A percentile compares a stretch with the other conserved stretches of the same genome.
These are phyloP conservation scores for Saccharomyces pastorianus DNA, from an alignment of 1,139 yeast species.

Conservation along the genomic window DNA sequence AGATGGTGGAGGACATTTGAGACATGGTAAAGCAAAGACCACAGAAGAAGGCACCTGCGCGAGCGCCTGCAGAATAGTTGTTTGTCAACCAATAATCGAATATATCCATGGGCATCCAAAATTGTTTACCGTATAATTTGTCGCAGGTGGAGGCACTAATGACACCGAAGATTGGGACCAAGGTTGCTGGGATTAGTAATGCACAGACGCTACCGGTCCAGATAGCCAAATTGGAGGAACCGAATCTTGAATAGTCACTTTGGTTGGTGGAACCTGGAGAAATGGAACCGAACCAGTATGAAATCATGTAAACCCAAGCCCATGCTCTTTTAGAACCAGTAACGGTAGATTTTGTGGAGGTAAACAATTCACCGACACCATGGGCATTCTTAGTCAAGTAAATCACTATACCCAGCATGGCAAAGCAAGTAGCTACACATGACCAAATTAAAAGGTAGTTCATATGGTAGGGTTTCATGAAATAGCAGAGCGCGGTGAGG, in stretches of 20 bases:
- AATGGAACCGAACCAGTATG: constrained; percentile 40
- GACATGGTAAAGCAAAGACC: constrained; percentile 40
- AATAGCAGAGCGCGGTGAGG: constrained; percentile 33
- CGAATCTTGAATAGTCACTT: constrained; percentile 37
- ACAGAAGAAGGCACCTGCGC: constrained; percentile 43
- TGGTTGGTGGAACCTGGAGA: constrained; percentile 36
- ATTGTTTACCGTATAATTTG: constrained; percentile 31
- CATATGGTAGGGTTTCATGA: constrained; percentile 35
- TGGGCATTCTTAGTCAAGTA: constrained; percentile 31
- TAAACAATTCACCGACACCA: constrained; percentile 38
- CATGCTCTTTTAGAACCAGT: constrained; percentile 34
- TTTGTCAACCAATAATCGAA: constrained; percentile 28
- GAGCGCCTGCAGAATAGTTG: constrained; percentile 36
- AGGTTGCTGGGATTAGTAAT: constrained; percentile 34
- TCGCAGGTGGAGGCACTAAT: constrained; percentile 36
- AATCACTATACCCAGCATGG: constrained; percentile 39
- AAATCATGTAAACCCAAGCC: constrained; percentile 38
- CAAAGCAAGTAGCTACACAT: constrained; percentile 35
- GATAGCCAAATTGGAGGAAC: constrained; percentile 32
- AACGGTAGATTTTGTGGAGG: constrained; percentile 24
- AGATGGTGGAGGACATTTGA: constrained; percentile 41
- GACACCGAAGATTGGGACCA: constrained; percentile 38
- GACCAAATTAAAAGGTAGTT: constrained; percentile 35
- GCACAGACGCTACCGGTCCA: constrained; percentile 34
- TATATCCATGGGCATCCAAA: constrained; percentile 38